Percentiles rank a stretch among this genome's conserved stretches.
phyloP scores from a whole-genome alignment of 306 rosid genomes.

The Lagenaria siceraria region DNA sequence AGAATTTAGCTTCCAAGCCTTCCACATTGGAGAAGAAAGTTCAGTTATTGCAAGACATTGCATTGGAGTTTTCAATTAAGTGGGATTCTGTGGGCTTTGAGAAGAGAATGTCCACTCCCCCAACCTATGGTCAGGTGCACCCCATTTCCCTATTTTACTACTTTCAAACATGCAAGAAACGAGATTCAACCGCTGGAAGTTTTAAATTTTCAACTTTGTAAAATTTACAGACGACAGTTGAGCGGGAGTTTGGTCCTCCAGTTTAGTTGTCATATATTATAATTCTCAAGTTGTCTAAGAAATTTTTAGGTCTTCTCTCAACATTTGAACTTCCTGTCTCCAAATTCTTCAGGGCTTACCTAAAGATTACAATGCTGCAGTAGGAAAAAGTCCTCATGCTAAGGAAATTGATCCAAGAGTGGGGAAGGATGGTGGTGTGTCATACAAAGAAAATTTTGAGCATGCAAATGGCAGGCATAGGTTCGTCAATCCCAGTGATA shows the following conservation, averaged over 20 bases:
- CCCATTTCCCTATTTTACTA: constrained; percentile 5
- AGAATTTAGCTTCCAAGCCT: constrained; percentile 49
- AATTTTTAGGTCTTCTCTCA: not conserved
- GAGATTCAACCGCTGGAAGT: not conserved
- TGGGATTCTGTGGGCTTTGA: constrained; percentile 83
- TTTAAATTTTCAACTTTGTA: not conserved
- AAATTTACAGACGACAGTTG: not conserved
- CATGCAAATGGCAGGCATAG: constrained; percentile 19
- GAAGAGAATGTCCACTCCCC: constrained; percentile 56
- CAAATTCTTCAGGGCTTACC: constrained; percentile 44
- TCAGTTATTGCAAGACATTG: constrained; percentile 59
- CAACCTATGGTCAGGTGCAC: constrained; percentile 42
- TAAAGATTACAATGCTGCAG: constrained; percentile 18
- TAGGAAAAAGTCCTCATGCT: constrained; percentile 18
- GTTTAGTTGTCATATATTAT: not conserved
- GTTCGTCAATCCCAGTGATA: constrained; percentile 28
- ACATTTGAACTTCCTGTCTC: constrained; percentile 9
- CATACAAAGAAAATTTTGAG: constrained; percentile 17
- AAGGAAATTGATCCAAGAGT: constrained; percentile 28
- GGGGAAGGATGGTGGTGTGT: constrained; percentile 29
- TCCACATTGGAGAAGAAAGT: constrained; percentile 66
- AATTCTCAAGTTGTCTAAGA: not conserved
- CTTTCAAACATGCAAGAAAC: constrained; percentile 4
- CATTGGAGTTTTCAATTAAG: constrained; percentile 59
- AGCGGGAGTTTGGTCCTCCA: not conserved